Evolutionary conservation across 2,329 filamentous ascomycete genomes (phyloP), one percentile per base, ranked within the genome.

Genomic region (Alternaria brassicicola): DNA sequence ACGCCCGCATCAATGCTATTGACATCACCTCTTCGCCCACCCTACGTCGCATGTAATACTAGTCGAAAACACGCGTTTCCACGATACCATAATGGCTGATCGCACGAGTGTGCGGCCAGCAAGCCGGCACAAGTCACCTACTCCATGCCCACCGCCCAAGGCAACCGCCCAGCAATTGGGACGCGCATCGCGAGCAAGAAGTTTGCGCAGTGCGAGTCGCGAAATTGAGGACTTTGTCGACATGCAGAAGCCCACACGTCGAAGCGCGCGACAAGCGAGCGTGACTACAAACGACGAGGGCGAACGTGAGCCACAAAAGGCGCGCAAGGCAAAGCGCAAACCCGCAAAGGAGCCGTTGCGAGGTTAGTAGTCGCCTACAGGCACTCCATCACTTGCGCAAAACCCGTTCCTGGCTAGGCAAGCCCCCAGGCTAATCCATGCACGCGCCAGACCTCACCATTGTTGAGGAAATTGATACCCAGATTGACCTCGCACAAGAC

Each of bases 181-280:
- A 57, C 73, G 68, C 61, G 62, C 61, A 56, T 55, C 71, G 61
- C 72, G 67, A 38, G 62, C 64, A 25, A 69, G 77, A 42, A 64
- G 59, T 23, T 71, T 77, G 43, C 73, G 79, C 64, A 80, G 78
- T 66, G 73, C 72, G 50, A 81, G 79, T 65, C 75, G 71, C 55
- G 79, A 80, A 42, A 53, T 76, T 4, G 72, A 72, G 12, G 57
- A 64, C 21, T 50, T 58, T 9, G 19, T 58, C 19, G 59, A 71
- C 19, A 49, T 61, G 19, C 54, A 59, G 25, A 73, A 70, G 35
- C 55, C 65, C 13, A 58, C 61, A 7, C 70, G 69, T 23, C 69
- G 70, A 47, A 66, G 59, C 30, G 63, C 63, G 38, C 72, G 77
- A 36, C 74, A 74, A 36, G 65, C 63, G 10, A 74, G 70, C 59